Conservation (phyloP, 2,329 filamentous ascomycete species). For the Rhinocladiella similis region DNA sequence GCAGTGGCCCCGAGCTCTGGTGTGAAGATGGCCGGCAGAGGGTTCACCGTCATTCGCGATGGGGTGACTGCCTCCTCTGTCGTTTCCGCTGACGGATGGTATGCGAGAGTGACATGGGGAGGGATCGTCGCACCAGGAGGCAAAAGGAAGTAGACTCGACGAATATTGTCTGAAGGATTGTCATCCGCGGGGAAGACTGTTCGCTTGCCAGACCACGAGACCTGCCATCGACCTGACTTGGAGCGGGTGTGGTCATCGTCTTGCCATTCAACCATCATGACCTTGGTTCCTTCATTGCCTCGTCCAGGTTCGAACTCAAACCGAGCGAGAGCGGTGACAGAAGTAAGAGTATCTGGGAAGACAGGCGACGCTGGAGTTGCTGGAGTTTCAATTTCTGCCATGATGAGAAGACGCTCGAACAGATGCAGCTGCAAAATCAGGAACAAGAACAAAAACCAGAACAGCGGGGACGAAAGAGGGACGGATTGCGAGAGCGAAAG, state of each 20-base stretch:
- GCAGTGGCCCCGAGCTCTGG: constrained; percentile 69
- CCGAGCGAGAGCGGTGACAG: constrained; percentile 67
- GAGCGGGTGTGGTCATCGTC: constrained; percentile 55
- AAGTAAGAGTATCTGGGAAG: constrained; percentile 28
- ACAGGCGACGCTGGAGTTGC: constrained; percentile 23
- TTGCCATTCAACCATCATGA: constrained; percentile 92
- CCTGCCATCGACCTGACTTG: constrained; percentile 65
- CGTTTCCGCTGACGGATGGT: constrained; percentile 47
- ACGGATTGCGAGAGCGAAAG: too few relatives aligned
- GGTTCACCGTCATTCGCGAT: constrained; percentile 64
- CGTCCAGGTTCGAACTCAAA: constrained; percentile 82
- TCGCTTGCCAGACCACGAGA: constrained; percentile 80
- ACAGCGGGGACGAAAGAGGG: not conserved
- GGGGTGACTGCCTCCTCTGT: constrained; percentile 25
- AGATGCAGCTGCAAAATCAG: not conserved
- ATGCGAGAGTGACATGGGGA: constrained; percentile 66
- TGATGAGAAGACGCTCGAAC: not conserved
- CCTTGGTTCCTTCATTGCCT: constrained; percentile 82
- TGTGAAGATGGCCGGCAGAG: constrained; percentile 83
- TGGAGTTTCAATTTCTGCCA: constrained; percentile 18
- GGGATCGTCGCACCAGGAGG: constrained; percentile 72
- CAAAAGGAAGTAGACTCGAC: constrained; percentile 78
- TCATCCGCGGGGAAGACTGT: constrained; percentile 68
- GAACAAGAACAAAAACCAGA: not conserved
- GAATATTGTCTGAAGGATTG: constrained; percentile 51